A percentile compares a stretch with the other conserved stretches of the same genome.
These are phyloP conservation scores for Tylopilus intermedius DNA, from an alignment of 768 basidiomycete genomes.

Conservation along the genomic window DNA sequence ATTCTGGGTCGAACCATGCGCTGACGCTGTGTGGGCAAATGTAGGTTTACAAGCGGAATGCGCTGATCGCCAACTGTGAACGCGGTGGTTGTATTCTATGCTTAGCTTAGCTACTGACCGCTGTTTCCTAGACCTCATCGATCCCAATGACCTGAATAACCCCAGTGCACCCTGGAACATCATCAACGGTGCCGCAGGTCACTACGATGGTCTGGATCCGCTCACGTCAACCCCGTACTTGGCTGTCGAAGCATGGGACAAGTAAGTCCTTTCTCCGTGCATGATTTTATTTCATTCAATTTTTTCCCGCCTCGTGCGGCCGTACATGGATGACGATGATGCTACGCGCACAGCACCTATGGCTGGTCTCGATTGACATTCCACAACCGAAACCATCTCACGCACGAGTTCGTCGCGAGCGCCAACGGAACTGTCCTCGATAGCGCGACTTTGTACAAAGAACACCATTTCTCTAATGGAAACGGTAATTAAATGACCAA, in stretches of 20 bases:
- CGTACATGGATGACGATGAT: too few relatives aligned
- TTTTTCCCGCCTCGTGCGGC: too few relatives aligned
- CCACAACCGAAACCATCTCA: conserved; percentile 28
- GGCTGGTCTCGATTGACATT: conserved; percentile 29
- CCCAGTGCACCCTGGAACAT: conserved; percentile 25
- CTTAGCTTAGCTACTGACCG: too few relatives aligned
- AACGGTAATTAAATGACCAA: not conserved
- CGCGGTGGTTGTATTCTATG: not conserved
- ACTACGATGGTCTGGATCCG: conserved; percentile 26
- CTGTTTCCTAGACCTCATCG: conserved; percentile 7
- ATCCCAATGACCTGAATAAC: conserved; percentile 24
- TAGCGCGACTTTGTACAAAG: conserved; percentile 23
- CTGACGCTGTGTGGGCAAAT: not conserved
- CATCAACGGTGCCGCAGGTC: conserved; percentile 24
- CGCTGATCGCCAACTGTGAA: conserved; percentile 23
- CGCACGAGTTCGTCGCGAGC: conserved; percentile 28
- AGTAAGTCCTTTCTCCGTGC: conserved; percentile 6
- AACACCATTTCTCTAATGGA: conserved; percentile 9
- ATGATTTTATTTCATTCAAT: too few relatives aligned
- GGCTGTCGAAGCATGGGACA: conserved; percentile 5
- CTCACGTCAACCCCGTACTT: conserved; percentile 2
- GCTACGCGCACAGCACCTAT: conserved; percentile 4
- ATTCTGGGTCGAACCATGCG: not conserved
- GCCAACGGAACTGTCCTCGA: conserved; percentile 27
- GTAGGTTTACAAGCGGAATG: conserved; percentile 24